Evolutionary conservation across 768 basidiomycete genomes (phyloP).

Genomic region (Hortiboletus flavorubellus): DNA sequence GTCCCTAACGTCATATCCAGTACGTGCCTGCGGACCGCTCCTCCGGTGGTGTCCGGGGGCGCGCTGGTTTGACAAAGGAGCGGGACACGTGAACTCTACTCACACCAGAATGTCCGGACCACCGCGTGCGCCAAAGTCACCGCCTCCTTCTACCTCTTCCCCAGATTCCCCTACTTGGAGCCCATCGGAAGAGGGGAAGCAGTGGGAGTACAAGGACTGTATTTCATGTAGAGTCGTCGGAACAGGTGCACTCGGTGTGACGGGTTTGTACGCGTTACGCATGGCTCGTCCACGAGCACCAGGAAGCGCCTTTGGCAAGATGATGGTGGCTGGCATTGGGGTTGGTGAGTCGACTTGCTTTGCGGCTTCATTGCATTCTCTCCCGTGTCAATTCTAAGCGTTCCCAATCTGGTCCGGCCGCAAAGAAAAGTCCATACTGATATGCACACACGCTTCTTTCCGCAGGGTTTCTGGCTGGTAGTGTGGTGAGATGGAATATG

Average conservation of each 20-base stretch:
- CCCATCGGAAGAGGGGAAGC: conserved; percentile 5
- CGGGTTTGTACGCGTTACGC: conserved; percentile 66
- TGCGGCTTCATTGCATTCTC: neutral
- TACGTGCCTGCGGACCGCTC: too few relatives aligned
- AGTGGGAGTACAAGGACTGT: conserved; percentile 46
- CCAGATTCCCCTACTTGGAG: neutral
- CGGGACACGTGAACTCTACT: conserved; percentile 5
- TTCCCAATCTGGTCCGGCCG: neutral
- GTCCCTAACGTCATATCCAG: too few relatives aligned
- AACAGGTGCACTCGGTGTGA: conserved; percentile 56
- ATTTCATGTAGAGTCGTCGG: conserved; percentile 70
- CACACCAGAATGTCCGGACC: conserved; percentile 16
- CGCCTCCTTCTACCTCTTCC: neutral
- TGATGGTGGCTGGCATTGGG: conserved; percentile 59
- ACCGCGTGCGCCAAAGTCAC: conserved; percentile 12
- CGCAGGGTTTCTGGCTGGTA: conserved; percentile 29
- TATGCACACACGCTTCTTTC: neutral
- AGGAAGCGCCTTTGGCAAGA: conserved; percentile 58
- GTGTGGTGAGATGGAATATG: conserved; percentile 30
- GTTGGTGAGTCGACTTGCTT: conserved; percentile 42
- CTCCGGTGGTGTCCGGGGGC: too few relatives aligned
- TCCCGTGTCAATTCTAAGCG: neutral
- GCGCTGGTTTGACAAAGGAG: too few relatives aligned
- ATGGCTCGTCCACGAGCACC: conserved; percentile 61
- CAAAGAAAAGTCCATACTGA: conserved; percentile 5